Conservation (phyloP, 2,329 filamentous ascomycete genomes). For the Phialophora macrospora region DNA sequence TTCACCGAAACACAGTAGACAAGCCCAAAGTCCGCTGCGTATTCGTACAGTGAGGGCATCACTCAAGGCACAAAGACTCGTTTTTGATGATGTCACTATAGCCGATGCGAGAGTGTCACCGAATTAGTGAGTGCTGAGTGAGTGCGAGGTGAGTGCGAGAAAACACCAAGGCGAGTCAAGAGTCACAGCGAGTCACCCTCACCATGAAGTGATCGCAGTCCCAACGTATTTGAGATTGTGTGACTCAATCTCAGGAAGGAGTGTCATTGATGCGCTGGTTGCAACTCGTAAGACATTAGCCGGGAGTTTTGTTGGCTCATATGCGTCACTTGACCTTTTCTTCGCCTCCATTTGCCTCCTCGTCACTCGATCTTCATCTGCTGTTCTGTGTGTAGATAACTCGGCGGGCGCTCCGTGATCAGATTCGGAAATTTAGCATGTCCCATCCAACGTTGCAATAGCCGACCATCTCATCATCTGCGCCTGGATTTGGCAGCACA, state of each 20-base stretch:
- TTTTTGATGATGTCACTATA: slow-evolving; percentile 2
- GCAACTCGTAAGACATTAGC: background rate
- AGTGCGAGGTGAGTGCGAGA: background rate
- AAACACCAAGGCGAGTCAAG: background rate
- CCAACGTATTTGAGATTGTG: background rate
- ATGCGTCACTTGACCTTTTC: slow-evolving; percentile 19
- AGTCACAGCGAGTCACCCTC: background rate
- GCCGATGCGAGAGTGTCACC: background rate
- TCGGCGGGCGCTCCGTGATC: background rate
- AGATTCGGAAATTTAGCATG: background rate
- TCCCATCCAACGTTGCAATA: slow-evolving; percentile 1
- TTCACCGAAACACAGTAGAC: background rate
- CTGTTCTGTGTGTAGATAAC: background rate
- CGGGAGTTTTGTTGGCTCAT: background rate
- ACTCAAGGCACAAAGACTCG: background rate
- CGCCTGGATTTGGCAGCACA: background rate
- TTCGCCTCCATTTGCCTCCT: slow-evolving; percentile 12
- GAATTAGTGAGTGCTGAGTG: background rate
- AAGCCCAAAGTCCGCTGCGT: slow-evolving; percentile 1
- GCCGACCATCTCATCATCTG: slow-evolving; percentile 2
- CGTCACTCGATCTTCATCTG: slow-evolving; percentile 8
- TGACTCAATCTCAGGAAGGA: background rate
- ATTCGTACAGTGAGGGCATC: too few relatives aligned
- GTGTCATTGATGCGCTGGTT: background rate
- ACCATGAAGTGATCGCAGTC: background rate